Base-by-base conservation (phyloP, 1,284 basidiomycete genomes). In the Rhodotorula sp. region DNA sequence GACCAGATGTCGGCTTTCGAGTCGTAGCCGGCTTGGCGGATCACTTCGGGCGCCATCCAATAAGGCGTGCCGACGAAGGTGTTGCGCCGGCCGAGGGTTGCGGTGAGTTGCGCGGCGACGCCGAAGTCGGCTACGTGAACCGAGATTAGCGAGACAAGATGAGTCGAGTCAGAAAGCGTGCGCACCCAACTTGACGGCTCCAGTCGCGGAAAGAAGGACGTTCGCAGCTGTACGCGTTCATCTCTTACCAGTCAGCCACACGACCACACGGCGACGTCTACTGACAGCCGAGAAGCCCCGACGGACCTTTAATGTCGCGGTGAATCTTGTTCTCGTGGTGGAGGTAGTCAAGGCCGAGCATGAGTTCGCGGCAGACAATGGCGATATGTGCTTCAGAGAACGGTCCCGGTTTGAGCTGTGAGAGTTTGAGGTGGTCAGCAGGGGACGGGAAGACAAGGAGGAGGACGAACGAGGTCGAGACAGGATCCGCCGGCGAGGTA, bases 41-140 rank as follows among this genome's bases (percentile, higher is more conserved):
- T 99, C 55, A 96, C 93, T 79, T 96, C 94, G 10, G 94, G 93
- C 4, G 94, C 93, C 93, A 95, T 95, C 94, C 94, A 97, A 79
- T 94, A 97, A 1, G 94, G 94, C 8, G 94, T 96, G 34, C 91
- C 80, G 67, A 96, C 93, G 78, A 97, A 95, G 0, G 94, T 97
- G 79, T 95, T 92, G 65, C 93, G 86, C 64, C 92, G 83, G 0
- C 92, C 94, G 79, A 84, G 90, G 59, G 82, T 81, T 68, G 89
- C 91, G 28, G 81, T 80, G 67, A 97, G 86, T 79, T 94, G 93
- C 4, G 93, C 94, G 9, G 94, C 93, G 16, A 96, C 94, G 74
- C 94, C 94, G 77, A 96, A 96, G 80, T 99, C 95, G 54, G 95
- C 95, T 83, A 64, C 7, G 44, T 24, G 18, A 11, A 18, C 2